Conservation (phyloP, 768 basidiomycete species). For the Mycena belliarum region DNA sequence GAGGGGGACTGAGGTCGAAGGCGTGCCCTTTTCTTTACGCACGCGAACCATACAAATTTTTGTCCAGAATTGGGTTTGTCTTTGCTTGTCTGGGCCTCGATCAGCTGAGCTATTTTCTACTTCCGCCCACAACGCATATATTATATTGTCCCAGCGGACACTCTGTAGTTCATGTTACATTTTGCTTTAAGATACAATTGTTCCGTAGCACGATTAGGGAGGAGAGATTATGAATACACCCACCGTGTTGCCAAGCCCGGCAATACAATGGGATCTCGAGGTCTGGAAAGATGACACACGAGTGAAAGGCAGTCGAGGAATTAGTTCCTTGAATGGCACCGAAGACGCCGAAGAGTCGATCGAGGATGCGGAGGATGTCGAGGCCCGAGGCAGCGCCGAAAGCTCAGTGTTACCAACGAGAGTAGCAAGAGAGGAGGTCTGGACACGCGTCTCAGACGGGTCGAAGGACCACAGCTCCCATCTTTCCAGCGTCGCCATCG, state of each 20-base stretch:
- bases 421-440: constrained; percentile 52
- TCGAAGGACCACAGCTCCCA: constrained; percentile 88
- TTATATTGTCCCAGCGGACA: no score
- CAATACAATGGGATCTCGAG: constrained; percentile 52
- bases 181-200: not conserved
- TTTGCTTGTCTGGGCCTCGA: not conserved
- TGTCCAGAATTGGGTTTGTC: not conserved
- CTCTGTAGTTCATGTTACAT: not conserved
- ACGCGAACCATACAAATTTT: constrained; percentile 27
- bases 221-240: constrained; percentile 51
- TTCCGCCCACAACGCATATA: not conserved
- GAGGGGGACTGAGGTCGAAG: constrained; percentile 5
- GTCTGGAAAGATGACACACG: constrained; percentile 63
- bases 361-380: constrained; percentile 25
- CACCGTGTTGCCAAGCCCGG: constrained; percentile 80
- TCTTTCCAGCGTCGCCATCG: constrained; percentile 65
- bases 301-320: constrained; percentile 79
- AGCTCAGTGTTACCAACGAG: constrained; percentile 33
- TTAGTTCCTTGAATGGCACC: constrained; percentile 26
- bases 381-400: constrained; percentile 23
- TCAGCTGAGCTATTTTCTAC: no score
- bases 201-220: constrained; percentile 9
- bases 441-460: constrained; percentile 46
- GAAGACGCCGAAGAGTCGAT: constrained; percentile 12
- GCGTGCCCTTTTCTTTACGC: constrained; percentile 25